A percentile compares a stretch with the other conserved stretches of the same genome.
phyloP scores from a whole-genome alignment of 116 monocot species.

The Posidonia oceanica region DNA sequence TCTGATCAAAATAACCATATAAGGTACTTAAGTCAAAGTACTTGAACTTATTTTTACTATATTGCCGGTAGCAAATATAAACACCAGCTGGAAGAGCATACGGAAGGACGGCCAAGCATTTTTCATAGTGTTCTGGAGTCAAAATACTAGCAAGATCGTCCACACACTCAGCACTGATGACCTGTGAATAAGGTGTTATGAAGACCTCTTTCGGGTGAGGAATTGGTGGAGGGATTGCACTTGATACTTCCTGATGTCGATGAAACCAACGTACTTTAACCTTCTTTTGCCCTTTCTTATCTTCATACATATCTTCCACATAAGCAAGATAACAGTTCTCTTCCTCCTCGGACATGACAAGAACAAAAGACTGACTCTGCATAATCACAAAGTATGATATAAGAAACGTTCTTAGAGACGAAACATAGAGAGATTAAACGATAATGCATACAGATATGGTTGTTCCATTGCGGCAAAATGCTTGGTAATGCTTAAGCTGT shows the following conservation, averaged over 20 bases:
- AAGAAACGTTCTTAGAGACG: background rate
- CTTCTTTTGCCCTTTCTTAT: slow-evolving; percentile 92
- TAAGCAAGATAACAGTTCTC: slow-evolving; percentile 76
- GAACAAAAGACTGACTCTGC: slow-evolving; percentile 83
- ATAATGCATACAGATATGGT: slow-evolving; percentile 45
- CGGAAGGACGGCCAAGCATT: slow-evolving; percentile 41
- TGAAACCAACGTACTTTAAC: slow-evolving; percentile 98
- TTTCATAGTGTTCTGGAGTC: slow-evolving; percentile 80
- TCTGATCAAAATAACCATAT: slow-evolving; percentile 76
- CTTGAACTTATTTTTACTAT: slow-evolving; percentile 82
- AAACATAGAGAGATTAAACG: background rate
- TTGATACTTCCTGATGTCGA: slow-evolving; percentile 71
- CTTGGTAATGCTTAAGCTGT: slow-evolving; percentile 69
- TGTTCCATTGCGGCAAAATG: slow-evolving; percentile 71
- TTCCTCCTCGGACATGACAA: slow-evolving; percentile 86
- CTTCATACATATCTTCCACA: slow-evolving; percentile 98
- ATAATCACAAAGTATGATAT: background rate
- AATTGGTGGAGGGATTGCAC: slow-evolving; percentile 64
- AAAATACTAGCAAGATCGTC: slow-evolving; percentile 81
- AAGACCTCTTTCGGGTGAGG: slow-evolving; percentile 88
- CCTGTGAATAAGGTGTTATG: slow-evolving; percentile 80
- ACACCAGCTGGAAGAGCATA: slow-evolving; percentile 32
- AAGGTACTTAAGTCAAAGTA: slow-evolving; percentile 66
- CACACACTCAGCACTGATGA: slow-evolving; percentile 93
- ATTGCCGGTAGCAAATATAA: slow-evolving; percentile 80